These are phyloP conservation scores for Euphorbia celastroides DNA, from an alignment of 441 rosid genomes.

Conservation along the genomic window DNA sequence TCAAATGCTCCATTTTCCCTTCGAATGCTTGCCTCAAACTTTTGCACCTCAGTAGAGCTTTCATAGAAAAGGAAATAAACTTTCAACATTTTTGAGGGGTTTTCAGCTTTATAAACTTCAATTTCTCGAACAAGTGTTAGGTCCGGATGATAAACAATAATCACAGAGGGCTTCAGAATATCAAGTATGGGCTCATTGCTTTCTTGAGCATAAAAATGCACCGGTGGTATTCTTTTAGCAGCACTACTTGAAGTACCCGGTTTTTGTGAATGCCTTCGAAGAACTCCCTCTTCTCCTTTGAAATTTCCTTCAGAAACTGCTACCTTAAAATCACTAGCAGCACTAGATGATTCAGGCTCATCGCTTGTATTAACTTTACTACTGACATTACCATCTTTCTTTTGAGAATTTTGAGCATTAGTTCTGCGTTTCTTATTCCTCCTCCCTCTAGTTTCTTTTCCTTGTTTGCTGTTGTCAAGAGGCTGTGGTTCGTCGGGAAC, in stretches of 20 bases:
- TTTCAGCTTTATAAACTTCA: slow-evolving; percentile 89
- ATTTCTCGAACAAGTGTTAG: slow-evolving; percentile 82
- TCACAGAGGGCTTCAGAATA: slow-evolving; percentile 62
- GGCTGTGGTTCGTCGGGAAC: slow-evolving; percentile 38
- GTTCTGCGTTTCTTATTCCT: slow-evolving; percentile 33
- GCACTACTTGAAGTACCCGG: slow-evolving; percentile 16
- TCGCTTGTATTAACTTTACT: slow-evolving; percentile 24
- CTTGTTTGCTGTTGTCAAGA: slow-evolving; percentile 27
- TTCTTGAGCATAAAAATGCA: slow-evolving; percentile 76
- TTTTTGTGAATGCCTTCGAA: slow-evolving; percentile 24
- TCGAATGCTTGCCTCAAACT: slow-evolving; percentile 91
- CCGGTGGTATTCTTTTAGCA: slow-evolving; percentile 54
- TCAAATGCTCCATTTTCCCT: slow-evolving; percentile 95
- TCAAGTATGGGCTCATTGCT: slow-evolving; percentile 80
- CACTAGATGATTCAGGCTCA: slow-evolving; percentile 28
- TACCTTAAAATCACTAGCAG: slow-evolving; percentile 11
- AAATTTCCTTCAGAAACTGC: slow-evolving; percentile 15
- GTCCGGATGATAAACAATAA: slow-evolving; percentile 89
- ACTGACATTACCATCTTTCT: slow-evolving; percentile 25
- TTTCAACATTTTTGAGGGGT: slow-evolving; percentile 63
- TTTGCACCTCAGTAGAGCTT: slow-evolving; percentile 85
- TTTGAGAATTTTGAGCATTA: slow-evolving; percentile 23
- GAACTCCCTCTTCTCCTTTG: slow-evolving; percentile 19
- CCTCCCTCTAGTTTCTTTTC: slow-evolving; percentile 41
- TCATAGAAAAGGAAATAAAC: slow-evolving; percentile 93